Evolutionary conservation across 2,329 filamentous ascomycete genomes (phyloP), one percentile per base, ranked within the genome.

Genomic region (Cordyceps militaris): DNA sequence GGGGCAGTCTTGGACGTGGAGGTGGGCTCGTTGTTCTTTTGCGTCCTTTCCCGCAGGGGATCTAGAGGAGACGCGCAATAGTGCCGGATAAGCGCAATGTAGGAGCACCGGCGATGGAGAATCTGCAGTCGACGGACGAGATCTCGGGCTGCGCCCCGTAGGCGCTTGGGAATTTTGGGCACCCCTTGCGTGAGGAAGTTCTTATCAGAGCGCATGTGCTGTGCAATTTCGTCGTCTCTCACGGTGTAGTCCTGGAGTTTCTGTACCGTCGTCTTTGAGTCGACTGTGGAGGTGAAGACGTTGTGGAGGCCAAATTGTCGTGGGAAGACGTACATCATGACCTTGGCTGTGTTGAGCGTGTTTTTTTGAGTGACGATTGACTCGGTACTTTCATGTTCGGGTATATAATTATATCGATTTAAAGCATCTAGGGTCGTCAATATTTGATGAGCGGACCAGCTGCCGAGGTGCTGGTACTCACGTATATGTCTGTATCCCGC

Each of bases 261-360:
- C 64, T 93, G 87, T 0, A 83, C 76, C 0, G 87, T 93, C 65
- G 89, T 82, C 50, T 73, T 79, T 23, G 67, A 69, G 67, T 94
- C 81, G 16, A 87, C 79, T 3, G 76, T 73, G 5, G 85, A 89
- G 0, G 85, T 91, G 68, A 97, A 97, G n/a, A 88, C 91, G 70
- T 97, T 99, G 67, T 96, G 91, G 3, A 99, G 75, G 14, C 84
- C 83, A 66, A 96, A 97, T 66, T 97, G 92, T 11, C 87, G 81
- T 32, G 94, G 94, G 64, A 99, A 99, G 1, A 99, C 85, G 70
- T 97, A 93, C 77, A 93, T 94, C 81, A 96, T 83, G 21, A 96
- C 73, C 63, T 88, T 89, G 11, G 84, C 67, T 0, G 85, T 88
- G 61, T 87, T 80, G 13, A 71, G 66, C 1, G 75, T 57, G 16